Conservation (phyloP, 306 rosid species). For the Casuarina glauca region DNA sequence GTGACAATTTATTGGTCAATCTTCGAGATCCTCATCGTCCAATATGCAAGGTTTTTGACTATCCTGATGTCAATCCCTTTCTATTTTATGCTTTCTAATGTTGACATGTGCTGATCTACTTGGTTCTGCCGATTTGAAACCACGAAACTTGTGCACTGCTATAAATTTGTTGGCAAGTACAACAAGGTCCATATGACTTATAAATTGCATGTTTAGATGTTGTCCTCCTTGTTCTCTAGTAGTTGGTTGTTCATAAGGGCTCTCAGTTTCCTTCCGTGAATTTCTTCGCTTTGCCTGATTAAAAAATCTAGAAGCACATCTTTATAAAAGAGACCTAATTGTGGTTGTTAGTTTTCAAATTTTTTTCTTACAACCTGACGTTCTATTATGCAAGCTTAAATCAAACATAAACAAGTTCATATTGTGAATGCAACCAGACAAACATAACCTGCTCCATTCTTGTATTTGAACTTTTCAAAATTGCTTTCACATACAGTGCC, state of each 20-base stretch:
- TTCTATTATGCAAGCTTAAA: background rate
- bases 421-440: background rate
- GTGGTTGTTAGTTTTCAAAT: background rate
- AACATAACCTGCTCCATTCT: background rate
- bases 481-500: background rate
- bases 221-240: background rate
- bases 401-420: background rate
- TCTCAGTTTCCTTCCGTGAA: background rate
- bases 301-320: background rate
- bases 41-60: conserved; percentile 73
- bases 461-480: background rate
- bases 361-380: background rate
- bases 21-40: conserved; percentile 95
- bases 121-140: background rate
- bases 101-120: conserved; percentile 7
- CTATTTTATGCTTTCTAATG: conserved; percentile 4
- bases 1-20: conserved; percentile 94
- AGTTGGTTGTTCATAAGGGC: background rate
- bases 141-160: background rate
- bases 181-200: background rate
- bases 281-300: background rate
- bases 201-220: background rate
- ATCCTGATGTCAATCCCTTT: background rate
- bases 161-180: background rate
- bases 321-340: background rate